Conservation (phyloP, 2,329 filamentous ascomycete species). For the Xenosphaeropsis pyriputrescens region DNA sequence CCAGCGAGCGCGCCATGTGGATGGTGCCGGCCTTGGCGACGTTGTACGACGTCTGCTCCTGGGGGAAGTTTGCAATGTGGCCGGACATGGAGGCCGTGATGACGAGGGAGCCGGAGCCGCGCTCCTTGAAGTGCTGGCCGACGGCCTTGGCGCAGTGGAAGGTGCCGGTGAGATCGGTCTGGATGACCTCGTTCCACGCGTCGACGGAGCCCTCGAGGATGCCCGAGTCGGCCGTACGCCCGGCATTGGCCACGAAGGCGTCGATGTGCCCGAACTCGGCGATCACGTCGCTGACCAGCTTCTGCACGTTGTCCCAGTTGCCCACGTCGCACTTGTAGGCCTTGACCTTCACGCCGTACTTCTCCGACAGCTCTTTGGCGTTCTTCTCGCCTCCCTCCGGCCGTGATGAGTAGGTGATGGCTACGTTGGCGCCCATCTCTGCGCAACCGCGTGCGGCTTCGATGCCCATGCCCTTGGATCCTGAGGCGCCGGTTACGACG, state of each 20-base stretch:
- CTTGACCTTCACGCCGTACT: conserved; percentile 50
- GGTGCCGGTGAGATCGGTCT: conserved; percentile 51
- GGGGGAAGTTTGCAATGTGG: conserved; percentile 65
- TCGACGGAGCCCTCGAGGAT: conserved; percentile 53
- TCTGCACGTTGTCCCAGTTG: conserved; percentile 37
- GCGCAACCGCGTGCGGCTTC: conserved; percentile 50
- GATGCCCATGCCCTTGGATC: conserved; percentile 53
- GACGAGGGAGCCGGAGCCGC: conserved; percentile 47
- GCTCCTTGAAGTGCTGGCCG: conserved; percentile 51
- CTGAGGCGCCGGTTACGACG: conserved; percentile 46
- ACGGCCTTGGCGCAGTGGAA: conserved; percentile 55
- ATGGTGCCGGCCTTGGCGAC: conserved; percentile 53
- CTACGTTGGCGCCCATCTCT: conserved; percentile 48
- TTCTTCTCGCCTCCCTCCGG: conserved; percentile 49
- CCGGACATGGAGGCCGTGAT: conserved; percentile 50
- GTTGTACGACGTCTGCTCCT: conserved; percentile 53
- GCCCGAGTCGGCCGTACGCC: conserved; percentile 52
- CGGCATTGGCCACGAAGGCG: conserved; percentile 55
- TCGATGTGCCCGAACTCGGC: conserved; percentile 58
- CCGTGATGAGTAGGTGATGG: conserved; percentile 52
- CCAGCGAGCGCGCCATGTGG: conserved; percentile 45
- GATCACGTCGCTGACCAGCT: conserved; percentile 41
- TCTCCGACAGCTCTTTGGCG: conserved; percentile 41
- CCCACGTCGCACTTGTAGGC: conserved; percentile 51
- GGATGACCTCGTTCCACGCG: conserved; percentile 50